A percentile compares a stretch with the other conserved stretches of the same genome.
Conservation (phyloP, 306 rosid species). For the Myrica gale region DNA sequence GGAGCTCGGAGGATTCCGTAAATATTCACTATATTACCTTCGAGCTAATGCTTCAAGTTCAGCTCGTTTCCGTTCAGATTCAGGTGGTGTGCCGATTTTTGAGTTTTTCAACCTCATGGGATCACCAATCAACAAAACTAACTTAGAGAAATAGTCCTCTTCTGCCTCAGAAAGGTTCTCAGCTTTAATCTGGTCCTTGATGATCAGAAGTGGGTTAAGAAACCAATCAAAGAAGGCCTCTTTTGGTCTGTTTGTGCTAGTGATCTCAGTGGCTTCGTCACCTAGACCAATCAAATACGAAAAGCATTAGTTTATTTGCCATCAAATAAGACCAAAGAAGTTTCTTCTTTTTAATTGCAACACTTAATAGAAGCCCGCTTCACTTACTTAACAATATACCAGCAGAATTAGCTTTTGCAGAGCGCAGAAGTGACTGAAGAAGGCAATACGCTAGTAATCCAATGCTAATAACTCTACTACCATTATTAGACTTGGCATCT, state of each 20-base stretch:
- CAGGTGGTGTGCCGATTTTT: constrained; percentile 55
- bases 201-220: constrained; percentile 74
- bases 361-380: neutral
- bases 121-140: constrained; percentile 74
- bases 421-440: constrained; percentile 73
- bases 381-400: constrained; percentile 75
- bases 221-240: constrained; percentile 85
- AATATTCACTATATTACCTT: constrained; percentile 48
- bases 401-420: constrained; percentile 54
- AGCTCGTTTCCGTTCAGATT: constrained; percentile 76
- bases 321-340: neutral
- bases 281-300: constrained; percentile 42
- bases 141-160: constrained; percentile 70
- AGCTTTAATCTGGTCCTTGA: constrained; percentile 89
- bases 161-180: constrained; percentile 70
- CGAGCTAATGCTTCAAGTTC: constrained; percentile 88
- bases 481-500: constrained; percentile 68
- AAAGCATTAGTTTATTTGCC: constrained; percentile 4
- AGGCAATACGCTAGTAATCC: constrained; percentile 88
- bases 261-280: constrained; percentile 64
- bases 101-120: constrained; percentile 54
- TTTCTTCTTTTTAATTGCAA: neutral
- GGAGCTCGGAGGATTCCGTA: neutral
- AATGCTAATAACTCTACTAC: constrained; percentile 63
- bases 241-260: constrained; percentile 73